These are phyloP conservation scores for Vigna reflexopilosa DNA, from an alignment of 306 rosid species.

Conservation along the genomic window DNA sequence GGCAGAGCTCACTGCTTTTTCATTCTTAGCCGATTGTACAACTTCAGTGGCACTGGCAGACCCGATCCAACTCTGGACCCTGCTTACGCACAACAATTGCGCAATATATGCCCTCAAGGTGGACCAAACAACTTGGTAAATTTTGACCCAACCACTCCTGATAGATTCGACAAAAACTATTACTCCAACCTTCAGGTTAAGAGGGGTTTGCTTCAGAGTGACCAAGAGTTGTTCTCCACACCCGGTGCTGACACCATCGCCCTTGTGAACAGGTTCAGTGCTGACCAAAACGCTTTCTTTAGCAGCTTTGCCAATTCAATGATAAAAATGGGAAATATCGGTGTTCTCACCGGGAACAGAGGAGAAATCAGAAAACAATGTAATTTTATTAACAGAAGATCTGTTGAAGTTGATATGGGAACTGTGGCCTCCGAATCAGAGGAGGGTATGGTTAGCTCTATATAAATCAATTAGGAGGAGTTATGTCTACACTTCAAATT, in stretches of 20 bases:
- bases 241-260: slow-evolving; percentile 33
- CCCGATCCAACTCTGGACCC: slow-evolving; percentile 51
- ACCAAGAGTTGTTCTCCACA: slow-evolving; percentile 53
- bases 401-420: slow-evolving; percentile 4
- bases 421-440: neutral
- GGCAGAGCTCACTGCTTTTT: slow-evolving; percentile 43
- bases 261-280: slow-evolving; percentile 38
- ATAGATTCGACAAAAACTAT: slow-evolving; percentile 46
- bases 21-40: slow-evolving; percentile 37
- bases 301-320: slow-evolving; percentile 34
- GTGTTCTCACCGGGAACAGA: slow-evolving; percentile 37
- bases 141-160: slow-evolving; percentile 44
- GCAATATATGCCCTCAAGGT: slow-evolving; percentile 30
- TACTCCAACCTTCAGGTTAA: slow-evolving; percentile 40
- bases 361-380: slow-evolving; percentile 50
- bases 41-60: slow-evolving; percentile 33
- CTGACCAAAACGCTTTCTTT: slow-evolving; percentile 31
- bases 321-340: slow-evolving; percentile 52
- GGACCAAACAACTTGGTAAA: slow-evolving; percentile 32
- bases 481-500: neutral
- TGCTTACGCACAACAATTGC: slow-evolving; percentile 26
- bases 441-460: slow-evolving; percentile 26
- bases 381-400: slow-evolving; percentile 42
- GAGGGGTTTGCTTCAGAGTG: slow-evolving; percentile 47
- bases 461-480: slow-evolving; percentile 1